A percentile compares a stretch with the other conserved stretches of the same genome.
These are phyloP conservation scores for Dujonia santamariae DNA, from an alignment of 1,139 yeast species.

Conservation along the genomic window DNA sequence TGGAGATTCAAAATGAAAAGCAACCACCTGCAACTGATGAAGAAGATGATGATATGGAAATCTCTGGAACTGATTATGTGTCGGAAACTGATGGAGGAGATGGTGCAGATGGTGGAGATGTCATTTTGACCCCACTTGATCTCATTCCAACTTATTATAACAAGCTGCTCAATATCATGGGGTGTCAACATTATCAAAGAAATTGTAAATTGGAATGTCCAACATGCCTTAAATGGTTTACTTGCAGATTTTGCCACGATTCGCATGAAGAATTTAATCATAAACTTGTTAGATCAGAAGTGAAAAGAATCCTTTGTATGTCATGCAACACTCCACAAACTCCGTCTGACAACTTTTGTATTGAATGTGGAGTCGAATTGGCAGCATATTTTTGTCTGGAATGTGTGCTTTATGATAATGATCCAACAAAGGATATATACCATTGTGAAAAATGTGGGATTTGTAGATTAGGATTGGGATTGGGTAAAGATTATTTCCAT, in stretches of 20 bases:
- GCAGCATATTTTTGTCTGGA: conserved; percentile 75
- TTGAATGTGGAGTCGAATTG: conserved; percentile 60
- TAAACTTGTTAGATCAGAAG: conserved; percentile 58
- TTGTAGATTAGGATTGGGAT: conserved; percentile 84
- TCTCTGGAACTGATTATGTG: conserved; percentile 13
- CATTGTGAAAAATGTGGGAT: conserved; percentile 94
- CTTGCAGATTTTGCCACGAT: conserved; percentile 89
- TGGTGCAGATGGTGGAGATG: conserved; percentile 15
- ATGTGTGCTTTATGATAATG: conserved; percentile 85
- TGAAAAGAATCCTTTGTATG: conserved; percentile 77
- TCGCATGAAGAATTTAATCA: conserved; percentile 45
- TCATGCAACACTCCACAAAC: conserved; percentile 70
- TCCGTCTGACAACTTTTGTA: conserved; percentile 64
- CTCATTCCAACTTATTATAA: conserved; percentile 11
- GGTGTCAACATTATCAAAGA: conserved; percentile 82
- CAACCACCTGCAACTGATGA: too few relatives aligned
- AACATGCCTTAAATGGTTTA: conserved; percentile 67
- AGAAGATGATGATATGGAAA: conserved; percentile 16
- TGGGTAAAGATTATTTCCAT: conserved; percentile 87
- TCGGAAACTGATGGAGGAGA: conserved; percentile 17
- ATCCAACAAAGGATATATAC: conserved; percentile 74
- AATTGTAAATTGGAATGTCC: conserved; percentile 84
- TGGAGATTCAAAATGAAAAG: conserved; percentile 14
- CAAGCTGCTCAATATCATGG: conserved; percentile 43
- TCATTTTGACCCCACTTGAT: conserved; percentile 48